A percentile compares a stretch with the other conserved stretches of the same genome.
These are phyloP conservation scores for Carex pumila DNA, from an alignment of 176 grass and related monocot species.

Conservation along the genomic window DNA sequence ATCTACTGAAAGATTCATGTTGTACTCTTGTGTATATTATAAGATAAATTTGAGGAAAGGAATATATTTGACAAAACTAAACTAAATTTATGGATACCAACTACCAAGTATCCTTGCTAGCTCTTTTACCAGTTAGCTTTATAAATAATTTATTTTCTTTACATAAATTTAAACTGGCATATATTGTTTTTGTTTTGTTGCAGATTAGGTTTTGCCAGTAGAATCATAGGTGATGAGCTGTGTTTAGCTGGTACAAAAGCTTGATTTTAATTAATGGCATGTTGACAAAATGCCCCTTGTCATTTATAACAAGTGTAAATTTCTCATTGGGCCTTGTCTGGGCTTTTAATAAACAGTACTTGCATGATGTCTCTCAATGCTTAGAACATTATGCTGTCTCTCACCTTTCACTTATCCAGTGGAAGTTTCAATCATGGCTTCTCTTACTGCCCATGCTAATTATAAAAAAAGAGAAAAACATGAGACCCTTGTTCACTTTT, in stretches of 20 bases:
- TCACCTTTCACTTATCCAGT: neutral
- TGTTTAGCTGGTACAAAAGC: conserved; percentile 6
- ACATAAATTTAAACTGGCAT: neutral
- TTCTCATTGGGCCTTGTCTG: conserved; percentile 2
- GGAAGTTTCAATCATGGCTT: conserved; percentile 8
- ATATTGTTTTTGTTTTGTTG: neutral
- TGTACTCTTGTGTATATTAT: too few species aligned
- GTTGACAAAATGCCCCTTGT: neutral
- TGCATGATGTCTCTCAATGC: neutral
- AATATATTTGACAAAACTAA: too few species aligned
- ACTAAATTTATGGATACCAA: neutral
- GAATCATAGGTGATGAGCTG: neutral
- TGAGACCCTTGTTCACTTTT: neutral
- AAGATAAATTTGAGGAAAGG: too few species aligned
- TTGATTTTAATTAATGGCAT: conserved; percentile 3
- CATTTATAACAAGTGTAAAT: neutral
- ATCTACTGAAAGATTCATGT: too few species aligned
- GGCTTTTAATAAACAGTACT: conserved; percentile 12
- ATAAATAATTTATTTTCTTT: neutral
- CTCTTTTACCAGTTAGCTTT: conserved; percentile 3
- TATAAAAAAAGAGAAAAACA: neutral
- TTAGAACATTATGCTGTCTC: neutral
- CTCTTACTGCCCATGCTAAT: conserved; percentile 19
- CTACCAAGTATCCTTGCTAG: neutral
- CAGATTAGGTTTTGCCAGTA: neutral